phyloP scores from a whole-genome alignment of 2,329 filamentous ascomycete species.

The Chrysoporthe cubensis region DNA sequence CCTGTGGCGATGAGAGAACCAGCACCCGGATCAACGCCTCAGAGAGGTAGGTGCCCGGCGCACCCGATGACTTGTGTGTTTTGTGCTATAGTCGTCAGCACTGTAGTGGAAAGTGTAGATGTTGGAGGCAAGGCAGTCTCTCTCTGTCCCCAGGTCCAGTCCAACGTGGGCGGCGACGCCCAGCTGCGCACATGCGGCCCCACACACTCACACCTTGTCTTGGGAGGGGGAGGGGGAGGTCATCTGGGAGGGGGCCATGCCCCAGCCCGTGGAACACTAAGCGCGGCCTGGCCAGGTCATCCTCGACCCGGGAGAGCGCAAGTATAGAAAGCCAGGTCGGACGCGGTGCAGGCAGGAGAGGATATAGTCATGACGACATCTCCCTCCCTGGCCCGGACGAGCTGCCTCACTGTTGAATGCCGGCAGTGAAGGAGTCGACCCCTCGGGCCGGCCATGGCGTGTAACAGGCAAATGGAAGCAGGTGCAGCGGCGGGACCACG shows the following conservation, averaged over 20 bases:
- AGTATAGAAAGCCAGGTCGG: constrained; percentile 2
- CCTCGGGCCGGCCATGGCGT: constrained; percentile 2
- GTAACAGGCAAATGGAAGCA: constrained; percentile 10
- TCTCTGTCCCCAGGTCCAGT: constrained; percentile 1
- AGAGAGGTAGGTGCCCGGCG: constrained; percentile 11
- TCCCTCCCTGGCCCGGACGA: background rate
- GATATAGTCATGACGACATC: constrained; percentile 2
- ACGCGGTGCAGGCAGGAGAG: background rate
- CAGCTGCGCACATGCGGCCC: constrained; percentile 17
- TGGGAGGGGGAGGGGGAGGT: constrained; percentile 23
- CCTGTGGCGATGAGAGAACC: constrained; percentile 6
- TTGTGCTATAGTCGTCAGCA: background rate
- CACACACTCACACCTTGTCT: constrained; percentile 23
- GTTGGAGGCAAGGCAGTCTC: constrained; percentile 5
- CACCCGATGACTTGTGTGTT: background rate
- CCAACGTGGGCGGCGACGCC: constrained; percentile 5
- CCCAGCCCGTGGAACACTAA: background rate
- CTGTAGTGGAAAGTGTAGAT: constrained; percentile 18
- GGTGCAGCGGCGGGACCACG: background rate
- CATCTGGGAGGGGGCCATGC: constrained; percentile 18
- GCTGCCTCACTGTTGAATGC: background rate
- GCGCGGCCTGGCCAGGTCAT: background rate
- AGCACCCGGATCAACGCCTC: background rate
- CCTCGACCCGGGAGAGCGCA: background rate
- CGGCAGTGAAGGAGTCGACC: background rate